Evolutionary conservation across 495 filamentous ascomycete species (phyloP), one percentile per base, ranked within the genome.

Genomic region (Astrothelium macrocarpum): DNA sequence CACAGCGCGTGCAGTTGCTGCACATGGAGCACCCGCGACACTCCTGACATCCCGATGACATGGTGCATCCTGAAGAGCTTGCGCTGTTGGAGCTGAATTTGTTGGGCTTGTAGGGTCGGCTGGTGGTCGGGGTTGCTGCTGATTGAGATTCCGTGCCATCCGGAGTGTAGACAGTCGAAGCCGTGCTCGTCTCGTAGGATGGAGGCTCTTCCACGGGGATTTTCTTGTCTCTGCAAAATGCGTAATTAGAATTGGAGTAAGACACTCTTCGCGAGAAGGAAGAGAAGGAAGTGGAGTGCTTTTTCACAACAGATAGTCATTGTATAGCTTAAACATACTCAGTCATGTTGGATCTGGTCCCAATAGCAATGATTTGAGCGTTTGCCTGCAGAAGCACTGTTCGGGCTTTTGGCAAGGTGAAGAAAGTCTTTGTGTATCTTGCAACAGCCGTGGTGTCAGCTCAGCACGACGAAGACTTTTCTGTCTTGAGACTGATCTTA

Each of bases 1-100:
- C 49, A 56, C 49, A 56, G 20, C 49, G 49, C 20, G 16, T 10
- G 49, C 49, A 56, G 20, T 56, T 56, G 49, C 49, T 56, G 49
- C 49, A 56, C 49, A 56, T 56, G 4, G 20, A 9, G 49, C 49
- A 56, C 9, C 29, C 49, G 9, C 16, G 49, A 25, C 49, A 56
- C 5, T 56, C 49, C 16, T 56, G 12, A 56, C 49, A 56, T 56
- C 23, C n/a, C 5, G 49, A 56, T 56, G 49, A 56, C 49, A 56
- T 56, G 20, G 49, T 28, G 25, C 49, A 56, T 28, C 49, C 49
- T 29, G 49, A n/a, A 20, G 49, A 56, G 25, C 5, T 28, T 5
- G 23, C 49, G 16, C 49, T 28, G 25, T 56, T 56, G 49, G 20
- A 28, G 49, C 49, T 56, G 49, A 56, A 56, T 29, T 56, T 56